Base-by-base conservation (phyloP, 1,284 basidiomycete genomes). In the Marasmius tenuissimus region DNA sequence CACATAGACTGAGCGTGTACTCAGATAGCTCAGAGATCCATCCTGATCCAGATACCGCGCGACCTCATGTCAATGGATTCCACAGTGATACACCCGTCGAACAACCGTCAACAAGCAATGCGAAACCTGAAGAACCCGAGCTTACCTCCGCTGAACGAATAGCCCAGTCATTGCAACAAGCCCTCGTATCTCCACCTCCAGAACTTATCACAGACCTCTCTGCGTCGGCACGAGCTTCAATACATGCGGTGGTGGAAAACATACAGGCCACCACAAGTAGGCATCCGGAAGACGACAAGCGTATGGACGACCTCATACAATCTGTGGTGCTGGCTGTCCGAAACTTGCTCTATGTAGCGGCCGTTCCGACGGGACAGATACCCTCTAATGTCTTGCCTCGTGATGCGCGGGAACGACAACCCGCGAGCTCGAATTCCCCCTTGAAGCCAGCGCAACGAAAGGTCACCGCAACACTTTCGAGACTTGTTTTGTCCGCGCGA, bases 1-100 rank as follows among this genome's bases (percentile, higher is more conserved):
- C 72, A 18, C 80, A 81, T 45, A 81, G 82, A 57, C 74, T 82
- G 50, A 91, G 91, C 70, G 83, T 87, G 38, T 86, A 88, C 69
- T 93, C 91, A 16, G 91, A 94, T 65, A 88, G 88, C 69, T 92
- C 90, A 12, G 89, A 88, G 51, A 76, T 90, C 51, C 84, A 88
- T 53, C 89, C 88, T 34, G 82, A 84, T 62, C 65, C 74, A 51
- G 66, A 72, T 40, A 71, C 65, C 37, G 60, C 70, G 35, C 63
- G 69, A 59, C 63, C 67, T 33, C 65, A 71, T 22, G 68, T 69
- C 12, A 78, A 79, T 63, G 76, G 73, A 55, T 70, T 73, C 54
- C 68, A 72, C 34, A 67, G 69, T 61, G 65, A 67, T 51, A 57
- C 65, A 59, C 56, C 11, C 37, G 59, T 64, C 12, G 47, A 51